These are phyloP conservation scores for Gossypium trilobum DNA, from an alignment of 441 rosid species.

Conservation along the genomic window DNA sequence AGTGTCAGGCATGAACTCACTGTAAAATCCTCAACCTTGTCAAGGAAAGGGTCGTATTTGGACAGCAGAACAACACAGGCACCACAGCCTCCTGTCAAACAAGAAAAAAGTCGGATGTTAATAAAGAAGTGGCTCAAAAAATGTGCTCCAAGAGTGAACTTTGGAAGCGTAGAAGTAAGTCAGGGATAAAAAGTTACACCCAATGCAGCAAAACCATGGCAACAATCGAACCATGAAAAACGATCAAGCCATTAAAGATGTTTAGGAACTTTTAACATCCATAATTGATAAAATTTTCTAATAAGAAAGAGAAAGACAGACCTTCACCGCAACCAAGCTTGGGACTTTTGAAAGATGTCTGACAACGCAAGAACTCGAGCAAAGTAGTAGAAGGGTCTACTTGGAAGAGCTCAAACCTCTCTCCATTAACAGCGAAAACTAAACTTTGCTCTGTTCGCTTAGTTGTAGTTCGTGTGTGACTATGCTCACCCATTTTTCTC, in stretches of 20 bases:
- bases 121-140: background rate
- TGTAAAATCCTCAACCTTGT: conserved; percentile 51
- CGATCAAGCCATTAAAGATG: background rate
- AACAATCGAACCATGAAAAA: background rate
- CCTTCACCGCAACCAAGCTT: conserved; percentile 92
- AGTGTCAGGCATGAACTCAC: conserved; percentile 75
- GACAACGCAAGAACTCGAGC: conserved; percentile 60
- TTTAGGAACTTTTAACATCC: background rate
- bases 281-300: background rate
- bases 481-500: too few relatives aligned
- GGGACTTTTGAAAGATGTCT: conserved; percentile 61
- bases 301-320: conserved; percentile 12
- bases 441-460: conserved; percentile 18
- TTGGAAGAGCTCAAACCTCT: conserved; percentile 47
- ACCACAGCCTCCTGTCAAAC: conserved; percentile 70
- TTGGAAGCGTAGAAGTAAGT: background rate
- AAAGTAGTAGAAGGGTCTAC: conserved; percentile 62
- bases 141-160: background rate
- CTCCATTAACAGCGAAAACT: conserved; percentile 68
- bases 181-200: background rate
- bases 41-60: conserved; percentile 36
- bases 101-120: background rate
- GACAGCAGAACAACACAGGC: conserved; percentile 76
- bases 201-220: background rate
- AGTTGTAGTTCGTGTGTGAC: background rate